Conservation (phyloP, 306 rosid species). For the Casuarina cunninghamiana region DNA sequence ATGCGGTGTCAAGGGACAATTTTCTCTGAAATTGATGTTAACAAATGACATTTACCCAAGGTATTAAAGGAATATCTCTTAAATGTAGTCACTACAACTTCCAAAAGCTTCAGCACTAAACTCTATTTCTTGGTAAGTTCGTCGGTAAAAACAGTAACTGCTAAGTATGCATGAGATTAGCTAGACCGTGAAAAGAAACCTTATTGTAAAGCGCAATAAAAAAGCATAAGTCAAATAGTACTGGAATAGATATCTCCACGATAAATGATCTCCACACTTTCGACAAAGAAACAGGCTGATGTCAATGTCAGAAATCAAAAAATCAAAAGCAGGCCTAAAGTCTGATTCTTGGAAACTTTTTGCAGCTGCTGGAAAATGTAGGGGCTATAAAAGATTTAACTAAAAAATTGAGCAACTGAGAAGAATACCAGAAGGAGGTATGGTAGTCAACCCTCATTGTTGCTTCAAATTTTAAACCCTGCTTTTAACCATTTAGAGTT, state of each 20-base stretch:
- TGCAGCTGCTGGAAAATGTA: neutral
- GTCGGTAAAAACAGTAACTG: neutral
- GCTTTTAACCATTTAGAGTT: neutral
- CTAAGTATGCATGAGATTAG: neutral
- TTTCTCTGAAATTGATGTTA: neutral
- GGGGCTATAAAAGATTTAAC: neutral
- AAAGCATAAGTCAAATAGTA: conserved; percentile 4
- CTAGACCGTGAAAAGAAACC: neutral
- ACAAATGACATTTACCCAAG: neutral
- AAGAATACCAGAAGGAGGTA: neutral
- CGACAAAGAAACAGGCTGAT: conserved; percentile 42
- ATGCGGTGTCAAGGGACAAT: neutral
- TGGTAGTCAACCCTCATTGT: neutral
- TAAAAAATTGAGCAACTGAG: neutral
- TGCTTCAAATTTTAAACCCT: neutral
- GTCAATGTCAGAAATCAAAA: conserved; percentile 11
- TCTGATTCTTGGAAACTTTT: neutral
- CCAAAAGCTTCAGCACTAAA: neutral
- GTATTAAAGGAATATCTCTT: neutral
- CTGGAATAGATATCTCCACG: conserved; percentile 41
- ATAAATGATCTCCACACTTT: conserved; percentile 40
- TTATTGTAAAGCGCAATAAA: neutral
- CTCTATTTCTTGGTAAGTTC: neutral
- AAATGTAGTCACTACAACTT: conserved; percentile 4
- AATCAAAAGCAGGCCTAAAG: conserved; percentile 9